Percentiles rank a stretch among this genome's conserved stretches.
phyloP scores from a whole-genome alignment of 2,329 filamentous ascomycete genomes.

The Colletotrichum sp. region DNA sequence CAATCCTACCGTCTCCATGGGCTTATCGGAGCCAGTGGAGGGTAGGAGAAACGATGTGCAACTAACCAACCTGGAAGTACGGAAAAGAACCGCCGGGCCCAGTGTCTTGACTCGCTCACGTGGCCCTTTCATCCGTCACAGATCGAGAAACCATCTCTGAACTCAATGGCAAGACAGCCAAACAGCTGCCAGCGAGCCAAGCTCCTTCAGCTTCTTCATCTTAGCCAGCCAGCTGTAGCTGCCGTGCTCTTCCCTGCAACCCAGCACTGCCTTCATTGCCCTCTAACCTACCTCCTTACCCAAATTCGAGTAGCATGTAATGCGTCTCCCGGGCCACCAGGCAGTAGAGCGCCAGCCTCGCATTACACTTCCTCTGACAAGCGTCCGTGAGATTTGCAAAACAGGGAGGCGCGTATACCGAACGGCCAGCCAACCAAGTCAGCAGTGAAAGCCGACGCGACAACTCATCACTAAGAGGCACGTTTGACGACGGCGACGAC shows the following conservation, averaged over 20 bases:
- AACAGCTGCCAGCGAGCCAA: background rate
- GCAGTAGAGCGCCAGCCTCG: background rate
- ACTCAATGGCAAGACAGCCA: background rate
- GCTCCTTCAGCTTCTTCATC: background rate
- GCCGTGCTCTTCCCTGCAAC: background rate
- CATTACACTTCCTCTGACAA: conserved; percentile 7
- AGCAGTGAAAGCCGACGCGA: background rate
- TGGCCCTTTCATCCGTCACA: background rate
- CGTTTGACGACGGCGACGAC: background rate
- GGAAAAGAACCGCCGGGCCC: background rate
- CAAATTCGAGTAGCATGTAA: background rate
- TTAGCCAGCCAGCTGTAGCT: background rate
- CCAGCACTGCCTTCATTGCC: background rate
- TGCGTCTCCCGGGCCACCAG: conserved; percentile 6
- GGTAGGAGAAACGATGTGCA: background rate
- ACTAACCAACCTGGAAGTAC: background rate
- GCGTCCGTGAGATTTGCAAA: background rate
- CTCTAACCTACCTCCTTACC: background rate
- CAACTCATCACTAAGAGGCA: background rate
- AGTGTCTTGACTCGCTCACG: conserved; percentile 18
- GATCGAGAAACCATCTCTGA: background rate
- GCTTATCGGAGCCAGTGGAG: background rate
- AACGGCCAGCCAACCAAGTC: background rate
- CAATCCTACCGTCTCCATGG: background rate
- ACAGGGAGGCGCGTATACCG: background rate